Evolutionary conservation across 2,329 filamentous ascomycete species (phyloP).

Genomic region (Cadophora malorum): DNA sequence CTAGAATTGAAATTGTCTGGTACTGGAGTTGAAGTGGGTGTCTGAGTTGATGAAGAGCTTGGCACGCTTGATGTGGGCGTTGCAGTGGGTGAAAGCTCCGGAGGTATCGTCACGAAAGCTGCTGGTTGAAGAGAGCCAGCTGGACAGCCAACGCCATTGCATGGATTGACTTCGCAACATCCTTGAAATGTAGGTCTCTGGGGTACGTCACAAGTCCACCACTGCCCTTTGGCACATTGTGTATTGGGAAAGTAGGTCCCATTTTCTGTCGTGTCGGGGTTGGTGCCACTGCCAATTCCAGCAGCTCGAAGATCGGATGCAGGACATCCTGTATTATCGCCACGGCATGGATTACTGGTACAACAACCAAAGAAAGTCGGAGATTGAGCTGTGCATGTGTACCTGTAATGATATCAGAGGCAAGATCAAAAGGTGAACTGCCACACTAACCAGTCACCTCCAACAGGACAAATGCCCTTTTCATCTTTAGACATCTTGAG

Average conservation of each 20-base stretch:
- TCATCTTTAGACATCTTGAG: background rate
- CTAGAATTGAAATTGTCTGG: background rate
- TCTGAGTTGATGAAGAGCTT: background rate
- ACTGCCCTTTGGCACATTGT: constrained; percentile 1
- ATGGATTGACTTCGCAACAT: constrained; percentile 5
- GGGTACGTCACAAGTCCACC: constrained; percentile 8
- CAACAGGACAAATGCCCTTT: background rate
- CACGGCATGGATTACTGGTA: constrained; percentile 9
- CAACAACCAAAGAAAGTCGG: constrained; percentile 10
- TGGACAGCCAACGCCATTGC: constrained; percentile 7
- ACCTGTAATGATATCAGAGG: background rate
- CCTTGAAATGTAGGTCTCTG: constrained; percentile 1
- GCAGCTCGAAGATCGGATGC: background rate
- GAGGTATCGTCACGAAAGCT: background rate
- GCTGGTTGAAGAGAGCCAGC: constrained; percentile 4
- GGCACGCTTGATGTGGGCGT: background rate
- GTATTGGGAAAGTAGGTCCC: constrained; percentile 1
- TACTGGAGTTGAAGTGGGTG: background rate
- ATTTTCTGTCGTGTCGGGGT: background rate
- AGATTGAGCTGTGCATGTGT: constrained; percentile 12
- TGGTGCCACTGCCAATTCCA: constrained; percentile 4
- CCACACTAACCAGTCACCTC: background rate
- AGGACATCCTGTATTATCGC: background rate
- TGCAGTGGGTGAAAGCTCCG: background rate
- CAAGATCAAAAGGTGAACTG: background rate